Evolutionary conservation across 148 eudicot species (phyloP).

Genomic region (Nyssa sinensis): DNA sequence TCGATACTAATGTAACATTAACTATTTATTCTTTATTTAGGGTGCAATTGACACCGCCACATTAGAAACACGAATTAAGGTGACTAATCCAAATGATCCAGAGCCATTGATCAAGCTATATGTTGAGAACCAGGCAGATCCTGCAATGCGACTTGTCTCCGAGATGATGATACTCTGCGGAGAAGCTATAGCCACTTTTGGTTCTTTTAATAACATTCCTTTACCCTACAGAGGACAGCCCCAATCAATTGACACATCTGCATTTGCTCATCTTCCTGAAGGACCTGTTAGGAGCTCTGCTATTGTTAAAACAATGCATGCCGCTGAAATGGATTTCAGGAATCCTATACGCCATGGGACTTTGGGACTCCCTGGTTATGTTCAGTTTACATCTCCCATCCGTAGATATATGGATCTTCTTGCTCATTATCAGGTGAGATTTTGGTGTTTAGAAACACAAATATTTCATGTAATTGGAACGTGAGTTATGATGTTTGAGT

Average conservation of each 20-base stretch:
- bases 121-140: constrained; percentile 86
- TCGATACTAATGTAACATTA: neutral
- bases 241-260: constrained; percentile 77
- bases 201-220: constrained; percentile 63
- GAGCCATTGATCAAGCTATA: constrained; percentile 85
- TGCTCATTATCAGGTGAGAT: constrained; percentile 92
- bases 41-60: constrained; percentile 87
- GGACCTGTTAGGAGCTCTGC: constrained; percentile 89
- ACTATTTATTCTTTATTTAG: constrained; percentile 31
- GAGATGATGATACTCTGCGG: constrained; percentile 99
- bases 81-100: constrained; percentile 79
- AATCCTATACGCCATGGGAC: constrained; percentile 85
- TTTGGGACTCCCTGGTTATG: constrained; percentile 95
- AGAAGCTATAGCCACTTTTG: constrained; percentile 86
- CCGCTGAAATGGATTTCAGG: constrained; percentile 93
- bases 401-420: constrained; percentile 98
- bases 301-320: constrained; percentile 75
- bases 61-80: constrained; percentile 87
- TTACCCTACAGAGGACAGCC: constrained; percentile 93
- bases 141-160: constrained; percentile 92
- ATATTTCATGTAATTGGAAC: neutral
- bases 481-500: neutral
- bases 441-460: constrained; percentile 1
- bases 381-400: constrained; percentile 97
- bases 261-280: constrained; percentile 93